A percentile compares a stretch with the other conserved stretches of the same genome.
Evolutionary conservation across 768 basidiomycete genomes (phyloP).

Genomic region (Lactarius pseudohatsudake): DNA sequence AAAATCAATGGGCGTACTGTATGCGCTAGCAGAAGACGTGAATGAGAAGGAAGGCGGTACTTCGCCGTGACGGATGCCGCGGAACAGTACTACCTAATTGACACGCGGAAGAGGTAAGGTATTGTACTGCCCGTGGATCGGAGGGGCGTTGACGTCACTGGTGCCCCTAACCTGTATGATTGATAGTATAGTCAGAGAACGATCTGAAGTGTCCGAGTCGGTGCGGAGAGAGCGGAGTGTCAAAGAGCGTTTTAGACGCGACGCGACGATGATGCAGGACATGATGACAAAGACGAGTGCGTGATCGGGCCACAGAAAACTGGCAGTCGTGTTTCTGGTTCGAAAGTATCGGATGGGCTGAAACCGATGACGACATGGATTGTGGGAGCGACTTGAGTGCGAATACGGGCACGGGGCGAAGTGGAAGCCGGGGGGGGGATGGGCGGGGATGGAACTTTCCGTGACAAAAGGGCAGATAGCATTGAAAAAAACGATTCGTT

Average conservation of each 20-base stretch:
- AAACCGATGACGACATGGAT: background rate
- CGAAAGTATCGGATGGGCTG: background rate
- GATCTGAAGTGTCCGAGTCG: background rate
- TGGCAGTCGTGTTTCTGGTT: background rate
- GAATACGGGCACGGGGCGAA: background rate
- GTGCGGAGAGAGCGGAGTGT: background rate
- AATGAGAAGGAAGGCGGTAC: background rate
- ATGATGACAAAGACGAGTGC: background rate
- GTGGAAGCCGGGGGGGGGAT: background rate
- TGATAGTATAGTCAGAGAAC: background rate
- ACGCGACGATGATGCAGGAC: background rate
- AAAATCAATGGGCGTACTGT: background rate
- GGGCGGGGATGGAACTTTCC: slow-evolving; percentile 5
- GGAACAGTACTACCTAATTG: background rate
- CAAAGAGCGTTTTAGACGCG: background rate
- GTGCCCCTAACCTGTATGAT: background rate
- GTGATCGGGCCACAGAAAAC: background rate
- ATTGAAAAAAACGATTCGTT: background rate
- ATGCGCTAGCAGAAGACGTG: background rate
- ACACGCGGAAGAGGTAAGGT: background rate
- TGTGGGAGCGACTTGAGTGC: background rate
- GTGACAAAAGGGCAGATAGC: background rate
- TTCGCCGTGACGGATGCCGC: background rate
- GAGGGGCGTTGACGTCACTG: background rate
- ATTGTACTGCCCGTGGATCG: background rate